Conservation (phyloP, 306 rosid species). For the Lotus japonicus region DNA sequence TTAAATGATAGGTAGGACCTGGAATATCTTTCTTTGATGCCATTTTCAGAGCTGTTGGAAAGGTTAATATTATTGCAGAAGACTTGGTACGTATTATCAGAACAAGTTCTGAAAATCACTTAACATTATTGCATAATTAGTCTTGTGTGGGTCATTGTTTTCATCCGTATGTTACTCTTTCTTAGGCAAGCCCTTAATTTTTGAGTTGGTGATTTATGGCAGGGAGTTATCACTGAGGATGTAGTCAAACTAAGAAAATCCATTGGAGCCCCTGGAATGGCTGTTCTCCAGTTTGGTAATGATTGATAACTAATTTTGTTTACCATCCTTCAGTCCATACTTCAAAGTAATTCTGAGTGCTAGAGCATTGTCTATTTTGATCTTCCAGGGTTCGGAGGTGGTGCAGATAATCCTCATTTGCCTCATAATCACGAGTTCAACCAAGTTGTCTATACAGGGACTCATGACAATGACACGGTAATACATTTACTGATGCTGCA, state of each 20-base stretch:
- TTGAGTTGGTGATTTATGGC: slow-evolving; percentile 19
- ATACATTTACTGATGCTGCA: slow-evolving; percentile 6
- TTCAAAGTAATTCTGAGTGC: slow-evolving; percentile 7
- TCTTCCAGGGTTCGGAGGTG: slow-evolving; percentile 74
- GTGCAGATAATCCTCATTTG: slow-evolving; percentile 72
- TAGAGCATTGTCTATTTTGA: not conserved
- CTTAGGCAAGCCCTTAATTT: not conserved
- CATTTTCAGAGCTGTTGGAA: slow-evolving; percentile 67
- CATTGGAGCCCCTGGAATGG: slow-evolving; percentile 98
- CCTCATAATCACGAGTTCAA: slow-evolving; percentile 92
- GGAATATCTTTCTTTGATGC: slow-evolving; percentile 77
- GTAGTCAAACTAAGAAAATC: slow-evolving; percentile 80
- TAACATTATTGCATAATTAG: not conserved
- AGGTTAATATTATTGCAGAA: slow-evolving; percentile 77
- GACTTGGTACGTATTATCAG: slow-evolving; percentile 63
- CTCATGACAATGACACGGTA: slow-evolving; percentile 96
- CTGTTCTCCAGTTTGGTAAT: slow-evolving; percentile 93
- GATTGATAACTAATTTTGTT: slow-evolving; percentile 15
- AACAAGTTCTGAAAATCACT: not conserved
- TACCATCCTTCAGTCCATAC: not conserved
- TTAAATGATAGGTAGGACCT: slow-evolving; percentile 81
- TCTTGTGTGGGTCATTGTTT: not conserved
- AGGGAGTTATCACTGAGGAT: slow-evolving; percentile 97
- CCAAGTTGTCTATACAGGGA: slow-evolving; percentile 94
- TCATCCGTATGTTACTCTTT: not conserved